phyloP scores from a whole-genome alignment of 1,139 yeast genomes.

The Lodderomyces beijingensis region DNA sequence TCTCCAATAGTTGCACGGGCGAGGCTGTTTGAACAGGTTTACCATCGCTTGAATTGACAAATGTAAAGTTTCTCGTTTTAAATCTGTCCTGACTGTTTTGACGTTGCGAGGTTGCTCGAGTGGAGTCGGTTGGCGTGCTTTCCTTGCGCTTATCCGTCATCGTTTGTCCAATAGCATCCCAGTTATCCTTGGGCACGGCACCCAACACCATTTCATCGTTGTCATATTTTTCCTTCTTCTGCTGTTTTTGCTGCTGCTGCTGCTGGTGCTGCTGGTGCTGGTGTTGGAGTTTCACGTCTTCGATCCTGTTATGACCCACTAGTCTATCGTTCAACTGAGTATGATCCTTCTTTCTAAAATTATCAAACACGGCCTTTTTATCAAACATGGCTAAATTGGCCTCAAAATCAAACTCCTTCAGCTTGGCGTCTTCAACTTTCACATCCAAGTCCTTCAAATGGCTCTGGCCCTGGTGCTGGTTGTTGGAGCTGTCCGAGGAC shows the following conservation, averaged over 20 bases:
- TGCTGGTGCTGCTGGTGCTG: no score
- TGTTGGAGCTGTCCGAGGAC: slow-evolving; percentile 13
- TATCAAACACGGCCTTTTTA: slow-evolving; percentile 74
- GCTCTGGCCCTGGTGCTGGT: slow-evolving; percentile 6
- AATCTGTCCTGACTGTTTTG: neutral
- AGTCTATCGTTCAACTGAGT: slow-evolving; percentile 59
- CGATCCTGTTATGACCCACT: slow-evolving; percentile 68
- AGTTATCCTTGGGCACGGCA: slow-evolving; percentile 41
- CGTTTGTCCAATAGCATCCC: slow-evolving; percentile 46
- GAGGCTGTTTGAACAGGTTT: slow-evolving; percentile 57
- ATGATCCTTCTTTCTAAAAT: slow-evolving; percentile 62
- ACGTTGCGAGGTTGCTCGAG: slow-evolving; percentile 6
- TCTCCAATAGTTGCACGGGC: slow-evolving; percentile 78
- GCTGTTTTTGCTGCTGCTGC: no score
- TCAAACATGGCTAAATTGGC: slow-evolving; percentile 81
- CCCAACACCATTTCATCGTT: slow-evolving; percentile 72
- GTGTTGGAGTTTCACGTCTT: no score
- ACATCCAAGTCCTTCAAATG: slow-evolving; percentile 11
- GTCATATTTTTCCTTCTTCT: slow-evolving; percentile 47
- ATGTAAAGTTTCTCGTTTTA: slow-evolving; percentile 13
- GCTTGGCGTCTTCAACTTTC: slow-evolving; percentile 40
- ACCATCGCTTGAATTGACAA: slow-evolving; percentile 21
- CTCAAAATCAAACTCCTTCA: slow-evolving; percentile 80
- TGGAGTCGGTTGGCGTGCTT: slow-evolving; percentile 6
- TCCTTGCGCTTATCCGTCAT: slow-evolving; percentile 9